These are phyloP conservation scores for Viola odorata DNA, from an alignment of 345 rosid genomes.

Conservation along the genomic window DNA sequence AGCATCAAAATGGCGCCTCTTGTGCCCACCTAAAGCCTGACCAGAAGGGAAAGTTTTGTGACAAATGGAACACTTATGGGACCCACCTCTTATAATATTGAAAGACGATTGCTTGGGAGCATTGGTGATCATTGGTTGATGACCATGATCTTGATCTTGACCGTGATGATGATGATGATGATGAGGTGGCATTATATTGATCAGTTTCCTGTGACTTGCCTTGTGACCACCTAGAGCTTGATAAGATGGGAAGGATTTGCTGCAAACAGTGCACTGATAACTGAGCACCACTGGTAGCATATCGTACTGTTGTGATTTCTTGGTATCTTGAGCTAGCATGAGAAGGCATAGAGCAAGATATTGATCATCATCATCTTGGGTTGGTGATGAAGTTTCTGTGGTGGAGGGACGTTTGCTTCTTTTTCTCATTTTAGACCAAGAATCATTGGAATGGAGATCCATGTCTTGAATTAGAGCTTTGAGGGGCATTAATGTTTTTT, in stretches of 20 bases:
- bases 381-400: not conserved
- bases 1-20: constrained; percentile 11
- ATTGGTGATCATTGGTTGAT: too few relatives aligned
- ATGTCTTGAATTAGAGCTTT: not conserved
- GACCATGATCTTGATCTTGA: too few relatives aligned
- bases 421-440: constrained; percentile 1
- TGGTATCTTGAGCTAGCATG: constrained; percentile 10
- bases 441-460: not conserved
- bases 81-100: not conserved
- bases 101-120: not conserved
- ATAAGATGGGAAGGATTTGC: constrained; percentile 3
- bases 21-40: constrained; percentile 19
- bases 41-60: constrained; percentile 12
- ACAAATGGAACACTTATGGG: constrained; percentile 14
- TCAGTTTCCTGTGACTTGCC: constrained; percentile 12
- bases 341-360: constrained; percentile 12
- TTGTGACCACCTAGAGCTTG: constrained; percentile 18
- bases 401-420: not conserved
- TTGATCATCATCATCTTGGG: constrained; percentile 3
- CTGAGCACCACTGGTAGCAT: not conserved
- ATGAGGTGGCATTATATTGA: not conserved
- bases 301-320: not conserved
- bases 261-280: constrained; percentile 11
- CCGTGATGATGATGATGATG: not conserved
- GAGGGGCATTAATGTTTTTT: not conserved